These are phyloP conservation scores for Penstemon davidsonii DNA, from an alignment of 257 asterid species.

Conservation along the genomic window DNA sequence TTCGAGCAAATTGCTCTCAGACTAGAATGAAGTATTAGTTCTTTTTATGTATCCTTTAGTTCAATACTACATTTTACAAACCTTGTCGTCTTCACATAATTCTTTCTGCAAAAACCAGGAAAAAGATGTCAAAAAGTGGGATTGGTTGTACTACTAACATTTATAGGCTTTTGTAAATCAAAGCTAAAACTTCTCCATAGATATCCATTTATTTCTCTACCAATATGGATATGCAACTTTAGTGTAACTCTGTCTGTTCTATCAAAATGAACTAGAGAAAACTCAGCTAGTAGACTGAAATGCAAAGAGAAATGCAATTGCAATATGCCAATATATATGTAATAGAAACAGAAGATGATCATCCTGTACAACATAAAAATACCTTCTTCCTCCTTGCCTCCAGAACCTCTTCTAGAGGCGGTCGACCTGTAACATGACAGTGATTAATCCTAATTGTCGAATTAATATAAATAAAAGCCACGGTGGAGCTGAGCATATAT, in stretches of 20 bases:
- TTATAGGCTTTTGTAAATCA: neutral
- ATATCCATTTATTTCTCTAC: neutral
- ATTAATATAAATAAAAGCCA: neutral
- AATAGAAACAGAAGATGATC: neutral
- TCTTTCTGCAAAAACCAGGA: slow-evolving; percentile 40
- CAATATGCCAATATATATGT: neutral
- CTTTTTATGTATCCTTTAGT: neutral
- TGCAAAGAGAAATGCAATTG: neutral
- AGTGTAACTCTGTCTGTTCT: neutral
- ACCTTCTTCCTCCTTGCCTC: slow-evolving; percentile 76
- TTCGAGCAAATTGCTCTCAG: neutral
- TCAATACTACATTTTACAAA: slow-evolving; percentile 52
- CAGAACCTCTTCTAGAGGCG: slow-evolving; percentile 78
- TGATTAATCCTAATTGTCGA: neutral
- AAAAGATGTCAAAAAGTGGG: neutral
- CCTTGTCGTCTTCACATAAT: slow-evolving; percentile 59
- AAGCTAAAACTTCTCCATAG: neutral
- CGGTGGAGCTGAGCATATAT: neutral
- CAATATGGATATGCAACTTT: neutral
- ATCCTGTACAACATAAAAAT: slow-evolving; percentile 9
- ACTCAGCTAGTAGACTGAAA: neutral
- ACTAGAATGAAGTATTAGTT: neutral
- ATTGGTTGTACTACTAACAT: neutral
- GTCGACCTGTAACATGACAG: slow-evolving; percentile 58
- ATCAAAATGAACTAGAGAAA: neutral